Base-by-base conservation (phyloP, 2,329 filamentous ascomycete genomes). In the Penicillium paneum region DNA sequence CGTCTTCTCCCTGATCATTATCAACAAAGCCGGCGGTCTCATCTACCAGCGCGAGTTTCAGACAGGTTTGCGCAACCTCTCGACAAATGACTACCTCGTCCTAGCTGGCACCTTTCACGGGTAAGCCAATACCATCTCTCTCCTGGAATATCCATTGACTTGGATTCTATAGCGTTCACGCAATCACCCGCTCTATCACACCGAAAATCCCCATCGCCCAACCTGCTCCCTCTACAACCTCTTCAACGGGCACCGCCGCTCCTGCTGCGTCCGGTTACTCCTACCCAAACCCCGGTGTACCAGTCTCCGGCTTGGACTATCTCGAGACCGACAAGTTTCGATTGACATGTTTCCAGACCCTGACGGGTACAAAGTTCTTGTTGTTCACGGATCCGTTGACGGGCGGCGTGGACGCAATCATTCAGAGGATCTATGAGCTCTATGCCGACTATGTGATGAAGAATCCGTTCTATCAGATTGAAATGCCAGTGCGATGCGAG, bases 401-500 rank as follows among this genome's bases (percentile, higher is more conserved):
- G 77, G 84, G 63, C 26, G 96, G 95, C 68, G 87, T 95, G 36
- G 94, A 97, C 66, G 81, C 84, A 12, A 88, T 93, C 41, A 86
- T 96, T 64, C 83, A 85, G 70, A 88, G 85, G 72, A 87, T 97
- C 66, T 97, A 99, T 73, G 94, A 97, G 72, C 77, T 97, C 49
- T 99, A 97, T 77, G 84, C 90, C 47, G 94, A 99, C 74, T 97
- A 90, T 72, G 94, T 99, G 64, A 97, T 97, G 91, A 99, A 97
- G 81, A 99, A 99, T 73, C 94, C 94, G 1, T 99, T 99, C 71
- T 97, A 97, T 76, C 92, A 94, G 69, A 81, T 96, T 54, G 94
- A 99, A 78, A 99, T 97, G 92, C 94, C 94, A 7, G 85, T 99
- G 50, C 82, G 94, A 58, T 96, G 94, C 75, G 94, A 97, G 70